Evolutionary conservation across 2,329 filamentous ascomycete species (phyloP), one percentile per base, ranked within the genome.

Genomic region (Paraconiothyrium brasiliense): DNA sequence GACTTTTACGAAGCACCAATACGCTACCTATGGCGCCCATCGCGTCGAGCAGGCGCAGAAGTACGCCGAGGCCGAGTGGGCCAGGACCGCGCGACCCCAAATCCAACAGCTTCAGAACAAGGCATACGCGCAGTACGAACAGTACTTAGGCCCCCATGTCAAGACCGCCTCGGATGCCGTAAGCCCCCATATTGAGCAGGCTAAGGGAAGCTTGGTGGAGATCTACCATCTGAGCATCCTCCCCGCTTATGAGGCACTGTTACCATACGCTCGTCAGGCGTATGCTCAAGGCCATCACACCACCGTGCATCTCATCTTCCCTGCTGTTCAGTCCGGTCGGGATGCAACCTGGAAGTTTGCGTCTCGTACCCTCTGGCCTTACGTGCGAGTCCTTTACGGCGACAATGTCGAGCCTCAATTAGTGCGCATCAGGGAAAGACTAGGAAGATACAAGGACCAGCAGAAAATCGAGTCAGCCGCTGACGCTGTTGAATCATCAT

Each of bases 401-500:
- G 90, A 97, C 73, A 97, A 97, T 70, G 94, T 99, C 3, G 94
- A 98, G 80, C 96, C 96, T 14, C 96, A 99, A 79, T 85, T 99
- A 14, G 87, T 94, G 59, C 92, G 93, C 71, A 98, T 99, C 71
- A 92, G 92, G 13, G 91, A 97, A 81, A 89, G 94, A 49, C 86
- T 99, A 11, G 94, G 93, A 44, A 85, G 91, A 51, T 92, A 93
- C 78, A 89, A 84, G 66, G 85, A 86, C 69, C 87, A 87, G 22
- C 87, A 87, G 74, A 89, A 87, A 68, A 69, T 90, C 24, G 84
- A 89, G 67, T 84, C 86, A 39, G 85, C 83, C 20, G 80, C 87
- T 46, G 84, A 88, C 51, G 84, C 87, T 47, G 77, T 84, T 56
- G 85, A 87, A 14, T 69, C 68, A 16, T 63, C 76, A 52, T 66